Percentiles rank a stretch among this genome's conserved stretches.
Evolutionary conservation across 495 filamentous ascomycete species (phyloP).

Genomic region (Aspergillus coremiiformis): DNA sequence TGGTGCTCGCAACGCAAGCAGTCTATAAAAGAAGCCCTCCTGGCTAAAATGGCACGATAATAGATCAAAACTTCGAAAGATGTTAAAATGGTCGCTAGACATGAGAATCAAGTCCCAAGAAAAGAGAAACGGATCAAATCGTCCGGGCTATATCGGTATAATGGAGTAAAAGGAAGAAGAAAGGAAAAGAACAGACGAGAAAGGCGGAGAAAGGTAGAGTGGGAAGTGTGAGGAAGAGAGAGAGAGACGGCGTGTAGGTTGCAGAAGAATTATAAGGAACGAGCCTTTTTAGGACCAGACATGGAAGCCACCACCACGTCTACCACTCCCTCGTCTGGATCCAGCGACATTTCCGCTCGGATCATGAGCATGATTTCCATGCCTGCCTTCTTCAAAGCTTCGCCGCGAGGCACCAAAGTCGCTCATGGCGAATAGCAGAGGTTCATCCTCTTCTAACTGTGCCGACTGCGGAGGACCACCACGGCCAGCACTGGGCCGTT

Average conservation of each 20-base stretch:
- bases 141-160: background rate
- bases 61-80: background rate
- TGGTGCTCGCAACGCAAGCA: constrained; percentile 15
- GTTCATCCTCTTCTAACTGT: constrained; percentile 62
- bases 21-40: constrained; percentile 22
- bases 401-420: constrained; percentile 65
- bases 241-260: background rate
- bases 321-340: constrained; percentile 36
- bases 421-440: constrained; percentile 80
- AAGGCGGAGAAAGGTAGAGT: background rate
- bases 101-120: background rate
- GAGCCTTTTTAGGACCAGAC: constrained; percentile 21
- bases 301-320: constrained; percentile 31
- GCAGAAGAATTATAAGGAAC: background rate
- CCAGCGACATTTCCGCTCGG: constrained; percentile 22
- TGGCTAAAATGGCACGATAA: constrained; percentile 8
- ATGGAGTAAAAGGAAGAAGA: background rate
- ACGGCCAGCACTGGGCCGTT: constrained; percentile 30
- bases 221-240: constrained; percentile 1
- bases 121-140: background rate
- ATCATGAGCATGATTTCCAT: constrained; percentile 35
- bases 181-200: background rate
- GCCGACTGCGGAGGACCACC: constrained; percentile 27
- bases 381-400: constrained; percentile 64
- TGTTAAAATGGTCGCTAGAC: background rate